Base-by-base conservation (phyloP, 2,329 filamentous ascomycete species). In the Harringtonia aguacate region DNA sequence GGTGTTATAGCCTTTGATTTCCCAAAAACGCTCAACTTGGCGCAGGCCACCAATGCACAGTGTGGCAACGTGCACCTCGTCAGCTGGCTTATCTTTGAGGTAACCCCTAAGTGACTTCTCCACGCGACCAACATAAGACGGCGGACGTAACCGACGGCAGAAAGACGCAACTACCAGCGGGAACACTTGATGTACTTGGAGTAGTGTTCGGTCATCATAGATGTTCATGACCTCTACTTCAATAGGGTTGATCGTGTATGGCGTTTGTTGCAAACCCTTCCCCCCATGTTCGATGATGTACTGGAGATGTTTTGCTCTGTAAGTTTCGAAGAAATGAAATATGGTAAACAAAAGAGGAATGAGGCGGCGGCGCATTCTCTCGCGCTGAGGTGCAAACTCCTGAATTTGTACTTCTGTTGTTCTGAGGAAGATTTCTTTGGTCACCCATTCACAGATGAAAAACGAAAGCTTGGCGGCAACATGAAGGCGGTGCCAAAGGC, bases 251-350 rank as follows among this genome's bases (percentile, higher is more conserved):
- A 75, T 47, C 0, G 77, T 81, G 50, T 75, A 80, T 1, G 77
- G 72, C 43, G 68, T 66, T 35, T 57, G 64, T 34, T 61, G 60
- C 37, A 82, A 52, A 6, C 76, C 73, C 39, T 70, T 63, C 13
- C 72, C 70, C 33, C 61, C 62, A 44, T 76, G 65, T 39, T 73
- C 64, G 39, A 64, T 61, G 21, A 82, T 67, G 48, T 76, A 74
- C 50, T 75, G 61, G 8, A 79, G 57, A 51, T 81, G 76, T 3
- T 79, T 62, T 33, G 67, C 69, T 46, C 78, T 72, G 54, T 79
- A 81, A 1, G 68, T 77, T 56, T 82, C 78, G 55, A 82, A 81
- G 54, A 82, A 82, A 56, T 82, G 78, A 50, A 81, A 81, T 21
- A 80, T 65, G 13, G 77, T 80, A 51, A 82, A 81, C 15, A 82